Conservation (phyloP, 1,139 yeast genomes). For the Lodderomyces elongisporus region DNA sequence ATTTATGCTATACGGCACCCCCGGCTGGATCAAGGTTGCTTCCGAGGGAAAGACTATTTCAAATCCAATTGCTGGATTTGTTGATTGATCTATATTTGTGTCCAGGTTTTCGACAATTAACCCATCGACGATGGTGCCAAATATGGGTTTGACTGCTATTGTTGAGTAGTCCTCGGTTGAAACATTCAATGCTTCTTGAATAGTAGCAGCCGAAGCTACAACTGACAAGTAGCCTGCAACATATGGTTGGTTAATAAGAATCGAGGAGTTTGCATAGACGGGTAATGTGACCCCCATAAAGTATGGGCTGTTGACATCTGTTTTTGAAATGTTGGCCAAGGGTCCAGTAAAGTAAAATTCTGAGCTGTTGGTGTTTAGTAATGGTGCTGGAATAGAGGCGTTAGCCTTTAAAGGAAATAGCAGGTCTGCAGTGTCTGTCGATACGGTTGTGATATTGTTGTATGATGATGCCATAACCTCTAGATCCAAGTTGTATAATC, state of each 20-base stretch:
- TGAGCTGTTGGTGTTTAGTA: slow-evolving; percentile 18
- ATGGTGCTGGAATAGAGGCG: slow-evolving; percentile 36
- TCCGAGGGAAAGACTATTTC: slow-evolving; percentile 32
- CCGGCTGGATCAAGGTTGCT: slow-evolving; percentile 16
- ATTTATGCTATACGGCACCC: slow-evolving; percentile 24
- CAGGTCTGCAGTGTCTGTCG: slow-evolving; percentile 28
- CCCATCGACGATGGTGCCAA: slow-evolving; percentile 12
- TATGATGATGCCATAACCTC: slow-evolving; percentile 30
- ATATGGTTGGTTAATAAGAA: slow-evolving; percentile 52
- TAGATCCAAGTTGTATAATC: slow-evolving; percentile 57
- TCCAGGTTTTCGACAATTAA: slow-evolving; percentile 9
- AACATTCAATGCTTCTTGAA: slow-evolving; percentile 46
- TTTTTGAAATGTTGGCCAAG: slow-evolving; percentile 31
- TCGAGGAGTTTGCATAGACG: slow-evolving; percentile 66
- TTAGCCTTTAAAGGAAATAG: slow-evolving; percentile 52
- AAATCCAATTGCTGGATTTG: slow-evolving; percentile 28
- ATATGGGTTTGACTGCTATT: slow-evolving; percentile 31
- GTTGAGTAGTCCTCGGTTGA: slow-evolving; percentile 35
- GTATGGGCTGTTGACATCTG: slow-evolving; percentile 24
- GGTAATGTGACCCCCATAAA: slow-evolving; percentile 65
- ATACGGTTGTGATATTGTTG: slow-evolving; percentile 27
- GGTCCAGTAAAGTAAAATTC: slow-evolving; percentile 59
- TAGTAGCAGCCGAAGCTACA: slow-evolving; percentile 52
- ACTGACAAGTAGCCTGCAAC: slow-evolving; percentile 72
- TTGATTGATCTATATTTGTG: slow-evolving; percentile 2